Evolutionary conservation across 805 yeast genomes (phyloP), one percentile per base, ranked within the genome.

Genomic region (Candida golubevii): DNA sequence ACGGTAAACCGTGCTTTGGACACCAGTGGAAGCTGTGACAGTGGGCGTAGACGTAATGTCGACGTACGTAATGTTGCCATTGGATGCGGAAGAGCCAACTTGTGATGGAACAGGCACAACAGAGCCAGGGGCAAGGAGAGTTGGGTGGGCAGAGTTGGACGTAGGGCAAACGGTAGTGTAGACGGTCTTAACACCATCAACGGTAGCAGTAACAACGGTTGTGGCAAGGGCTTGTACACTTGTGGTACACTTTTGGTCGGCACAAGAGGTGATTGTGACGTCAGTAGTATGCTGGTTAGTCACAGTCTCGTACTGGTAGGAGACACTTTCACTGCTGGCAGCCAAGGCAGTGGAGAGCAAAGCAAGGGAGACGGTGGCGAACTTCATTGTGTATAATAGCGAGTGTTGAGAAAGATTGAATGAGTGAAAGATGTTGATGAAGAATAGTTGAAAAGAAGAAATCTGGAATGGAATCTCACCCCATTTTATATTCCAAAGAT

Each of bases 1-100:
- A 18, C 50, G 48, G 49, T 60, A 57, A 29, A 53, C 52, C 41
- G 76, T 73, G 44, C 75, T 71, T 49, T 74, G 71, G 47, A 71
- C 74, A 56, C 67, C 73, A 42, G 72, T 67, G 32, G 79, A 69
- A n/a, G 60, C 63, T 45, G 75, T 67, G 39, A 65, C 72, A 43
- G 71, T 64, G 54, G 80, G 80, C 38, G 80, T 77, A 46, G 70
- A 60, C 48, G 80, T 75, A 54, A 68, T 64, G 52, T 77, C 79
- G 41, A 74, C 77, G 58, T 69, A 73, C 38, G 66, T 55, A 57
- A 66, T 60, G 28, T 60, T 58, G 36, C 66, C 71, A 51, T 51
- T 35, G 28, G 58, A 42, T 11, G 51, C 45, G 36, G 42, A 40
- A 26, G 53, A 35, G 34, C 46, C 33, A 18, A 49, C 32, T 34